Evolutionary conservation across 2,329 filamentous ascomycete species (phyloP), one percentile per base, ranked within the genome.

Genomic region (Aphanocladium album): DNA sequence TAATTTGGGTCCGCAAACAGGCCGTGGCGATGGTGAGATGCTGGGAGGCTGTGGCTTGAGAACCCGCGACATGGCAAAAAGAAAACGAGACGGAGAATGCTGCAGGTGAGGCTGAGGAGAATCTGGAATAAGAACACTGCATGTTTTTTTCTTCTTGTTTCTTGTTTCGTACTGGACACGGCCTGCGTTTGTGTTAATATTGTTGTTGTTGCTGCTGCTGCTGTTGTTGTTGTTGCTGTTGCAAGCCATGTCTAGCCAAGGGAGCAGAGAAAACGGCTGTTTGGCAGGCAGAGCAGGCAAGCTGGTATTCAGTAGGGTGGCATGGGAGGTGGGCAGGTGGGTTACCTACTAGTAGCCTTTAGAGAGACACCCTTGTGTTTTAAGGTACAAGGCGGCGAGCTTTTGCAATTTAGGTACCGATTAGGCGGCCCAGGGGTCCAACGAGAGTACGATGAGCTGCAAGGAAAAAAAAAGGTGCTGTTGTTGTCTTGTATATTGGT

Each of bases 241-340:
- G 50, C 45, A 49, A 49, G 55, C 55, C 45, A 57, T 35, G 45
- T 50, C 45, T 39, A 41, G 30, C 21, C 33, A 37, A 57, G 21
- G 55, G 45, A 39, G 17, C 8, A 21, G 30, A 30, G 30, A 49
- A 50, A 57, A 17, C 30, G 35, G 30, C 45, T 21, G 21, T 19
- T 30, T 14, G 39, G 25, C 39, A 25, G 30, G 30, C 7, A 57
- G 55, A n/a, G n/a, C n/a, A n/a, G n/a, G n/a, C n/a, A n/a, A n/a
- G n/a, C n/a, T n/a, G n/a, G 55, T 57, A 50, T 41, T 50, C 50
- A 45, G 33, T 37, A 50, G 45, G 53, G 55, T 57, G 55, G 14
- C 55, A 39, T 9, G 30, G 25, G 19, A 39, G 43, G 43, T 49
- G 43, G 54, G 43, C n/a, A 12, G 19, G 3, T n/a, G n/a, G 33